Conservation (phyloP, 176 grass and related monocot genomes). For the Oryza brachyantha region DNA sequence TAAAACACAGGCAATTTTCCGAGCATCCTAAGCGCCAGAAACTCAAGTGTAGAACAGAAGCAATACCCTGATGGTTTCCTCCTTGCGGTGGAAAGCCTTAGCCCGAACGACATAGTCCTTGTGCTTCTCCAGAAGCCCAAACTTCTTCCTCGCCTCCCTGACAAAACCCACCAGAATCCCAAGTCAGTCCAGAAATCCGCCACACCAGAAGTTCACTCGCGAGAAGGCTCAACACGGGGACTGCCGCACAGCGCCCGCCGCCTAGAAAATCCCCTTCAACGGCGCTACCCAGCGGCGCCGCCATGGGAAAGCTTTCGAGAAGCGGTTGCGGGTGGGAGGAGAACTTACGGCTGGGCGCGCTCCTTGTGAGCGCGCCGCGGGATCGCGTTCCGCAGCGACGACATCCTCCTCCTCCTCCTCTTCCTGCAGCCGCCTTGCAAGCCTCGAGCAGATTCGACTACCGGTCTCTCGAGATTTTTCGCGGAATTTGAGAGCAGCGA, state of each 20-base stretch:
- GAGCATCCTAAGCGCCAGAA: background rate
- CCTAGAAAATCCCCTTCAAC: background rate
- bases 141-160: slow-evolving; percentile 76
- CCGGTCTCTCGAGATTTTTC: background rate
- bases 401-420: slow-evolving; percentile 39
- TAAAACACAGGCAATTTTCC: background rate
- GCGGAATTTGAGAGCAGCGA: background rate
- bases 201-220: background rate
- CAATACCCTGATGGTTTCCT: slow-evolving; percentile 61
- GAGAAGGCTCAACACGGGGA: background rate
- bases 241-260: background rate
- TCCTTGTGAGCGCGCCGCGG: slow-evolving; percentile 85
- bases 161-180: slow-evolving; percentile 16
- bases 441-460: background rate
- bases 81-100: slow-evolving; percentile 60
- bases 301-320: background rate
- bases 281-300: background rate
- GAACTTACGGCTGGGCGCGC: slow-evolving; percentile 81
- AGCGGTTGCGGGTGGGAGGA: background rate
- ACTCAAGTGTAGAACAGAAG: background rate
- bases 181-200: background rate
- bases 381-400: slow-evolving; percentile 87
- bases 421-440: too few relatives aligned
- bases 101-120: slow-evolving; percentile 84
- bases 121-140: slow-evolving; percentile 81